Percentiles rank a stretch among this genome's conserved stretches.
phyloP scores from a whole-genome alignment of 2,329 filamentous ascomycete genomes.

The Paracoccidioides brasiliensis region DNA sequence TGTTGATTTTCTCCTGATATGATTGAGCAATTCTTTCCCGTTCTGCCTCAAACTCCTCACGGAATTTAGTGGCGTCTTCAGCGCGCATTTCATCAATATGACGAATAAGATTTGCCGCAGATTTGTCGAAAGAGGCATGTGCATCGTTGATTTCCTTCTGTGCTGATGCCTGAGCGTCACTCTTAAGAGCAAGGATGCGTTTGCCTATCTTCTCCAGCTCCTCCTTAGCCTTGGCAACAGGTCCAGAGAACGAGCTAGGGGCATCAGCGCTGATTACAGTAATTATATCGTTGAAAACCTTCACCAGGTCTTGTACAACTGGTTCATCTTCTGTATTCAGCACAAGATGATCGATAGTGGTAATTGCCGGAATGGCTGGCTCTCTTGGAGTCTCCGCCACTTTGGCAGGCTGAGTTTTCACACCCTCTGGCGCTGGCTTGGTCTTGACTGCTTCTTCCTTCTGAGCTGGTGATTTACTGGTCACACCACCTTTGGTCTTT shows the following conservation, averaged over 20 bases:
- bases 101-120: slow-evolving; percentile 72
- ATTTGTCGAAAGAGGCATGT: slow-evolving; percentile 69
- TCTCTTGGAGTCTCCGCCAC: slow-evolving; percentile 24
- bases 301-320: slow-evolving; percentile 82
- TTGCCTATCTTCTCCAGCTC: slow-evolving; percentile 65
- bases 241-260: slow-evolving; percentile 59
- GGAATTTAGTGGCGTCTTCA: slow-evolving; percentile 68
- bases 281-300: slow-evolving; percentile 93
- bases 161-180: slow-evolving; percentile 54
- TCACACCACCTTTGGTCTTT: slow-evolving; percentile 18
- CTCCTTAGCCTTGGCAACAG: slow-evolving; percentile 73
- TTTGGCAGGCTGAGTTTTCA: slow-evolving; percentile 17
- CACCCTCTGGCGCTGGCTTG: slow-evolving; percentile 22
- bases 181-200: slow-evolving; percentile 64
- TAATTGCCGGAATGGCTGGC: slow-evolving; percentile 34
- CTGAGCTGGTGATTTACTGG: slow-evolving; percentile 11
- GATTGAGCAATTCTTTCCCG: slow-evolving; percentile 62
- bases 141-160: slow-evolving; percentile 59
- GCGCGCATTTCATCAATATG: slow-evolving; percentile 77
- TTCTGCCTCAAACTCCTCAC: slow-evolving; percentile 77
- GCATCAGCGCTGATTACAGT: slow-evolving; percentile 81
- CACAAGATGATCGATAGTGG: slow-evolving; percentile 64
- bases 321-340: slow-evolving; percentile 68
- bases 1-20: slow-evolving; percentile 68
- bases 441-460: slow-evolving; percentile 20